Evolutionary conservation across 108 stramenopile genomes (phyloP), one percentile per base, ranked within the genome.

Genomic region (Aureococcus anophagefferens): DNA sequence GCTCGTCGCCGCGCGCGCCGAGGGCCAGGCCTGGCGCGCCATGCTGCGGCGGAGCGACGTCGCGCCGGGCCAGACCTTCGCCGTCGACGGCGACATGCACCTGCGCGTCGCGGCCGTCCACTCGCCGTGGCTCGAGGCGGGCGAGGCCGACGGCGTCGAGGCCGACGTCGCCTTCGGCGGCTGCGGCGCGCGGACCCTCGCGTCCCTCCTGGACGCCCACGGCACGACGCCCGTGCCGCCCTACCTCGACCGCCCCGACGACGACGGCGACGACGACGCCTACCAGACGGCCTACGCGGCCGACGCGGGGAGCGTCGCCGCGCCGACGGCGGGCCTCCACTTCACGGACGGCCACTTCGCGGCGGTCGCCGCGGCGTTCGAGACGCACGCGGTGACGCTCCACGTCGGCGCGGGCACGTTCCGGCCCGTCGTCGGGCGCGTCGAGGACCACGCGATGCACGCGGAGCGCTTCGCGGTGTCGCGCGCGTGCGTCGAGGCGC

Each of bases 391-490:
- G 9, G 65, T 85, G 21, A 81, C 82, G 25, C 46, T 85, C 35
- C 85, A 85, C 66, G 85, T 85, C 33, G 85, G 85, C 59, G 82
- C 82, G 0, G 85, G 85, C 68, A 85, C 85, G 4, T 85, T 85
- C 74, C 83, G 74, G 75, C 85, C 85, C 15, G 81, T 67, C 74
- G 18, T 36, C 35, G 76, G 32, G 18, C 46, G 72, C 45, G 75
- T 76, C 65, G 85, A 74, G 18, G 78, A 83, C 15, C 85, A 85
- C 67, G 37, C 29, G 35, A 85, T 85, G 85, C 85, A 85, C 64
- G 79, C 69, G n/a, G 84, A 85, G 77, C 46, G 36, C 30, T 81
- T 85, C 35, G 64, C 31, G n/a, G 82, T 76, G 1, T 46, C 72
- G 28, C 75, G 79, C 51, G 65, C 73, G 31, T 77, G 78, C 37